A percentile compares a stretch with the other conserved stretches of the same genome.
Evolutionary conservation across 2,329 filamentous ascomycete genomes (phyloP).

Genomic region (Chaetothyriales sp.): DNA sequence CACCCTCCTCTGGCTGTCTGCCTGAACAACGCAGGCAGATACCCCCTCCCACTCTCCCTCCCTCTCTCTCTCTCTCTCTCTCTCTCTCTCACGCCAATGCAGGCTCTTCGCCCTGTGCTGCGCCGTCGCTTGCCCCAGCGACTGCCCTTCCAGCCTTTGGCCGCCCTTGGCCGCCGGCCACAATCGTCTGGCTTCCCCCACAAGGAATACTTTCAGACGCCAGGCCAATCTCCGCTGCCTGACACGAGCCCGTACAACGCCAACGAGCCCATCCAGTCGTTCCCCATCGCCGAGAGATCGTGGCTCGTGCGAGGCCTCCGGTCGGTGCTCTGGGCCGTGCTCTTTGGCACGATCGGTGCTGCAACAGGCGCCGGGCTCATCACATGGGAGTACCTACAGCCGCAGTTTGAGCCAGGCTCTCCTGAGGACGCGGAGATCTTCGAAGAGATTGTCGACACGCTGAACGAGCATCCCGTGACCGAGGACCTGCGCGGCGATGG

Average conservation of each 20-base stretch:
- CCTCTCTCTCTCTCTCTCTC: too few species aligned
- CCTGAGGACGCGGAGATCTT: slow-evolving; percentile 22
- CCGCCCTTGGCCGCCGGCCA: slow-evolving; percentile 4
- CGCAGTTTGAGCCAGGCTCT: slow-evolving; percentile 22
- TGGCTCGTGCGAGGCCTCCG: slow-evolving; percentile 7
- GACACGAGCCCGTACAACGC: slow-evolving; percentile 10
- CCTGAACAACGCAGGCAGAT: too few species aligned
- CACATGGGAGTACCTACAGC: slow-evolving; percentile 18
- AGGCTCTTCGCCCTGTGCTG: slow-evolving; percentile 8
- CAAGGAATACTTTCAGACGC: slow-evolving; percentile 20
- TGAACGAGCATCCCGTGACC: slow-evolving; percentile 27
- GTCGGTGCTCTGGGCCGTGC: slow-evolving; percentile 8
- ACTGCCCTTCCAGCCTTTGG: not conserved
- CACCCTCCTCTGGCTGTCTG: not conserved
- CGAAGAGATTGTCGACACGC: slow-evolving; percentile 20
- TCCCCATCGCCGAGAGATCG: not conserved
- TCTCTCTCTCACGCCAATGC: slow-evolving; percentile 9
- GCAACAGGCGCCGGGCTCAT: slow-evolving; percentile 14
- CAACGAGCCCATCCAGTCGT: slow-evolving; percentile 11
- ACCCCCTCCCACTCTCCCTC: too few species aligned
- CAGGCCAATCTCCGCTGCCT: slow-evolving; percentile 14
- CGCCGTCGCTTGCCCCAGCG: slow-evolving; percentile 6
- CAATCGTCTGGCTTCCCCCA: slow-evolving; percentile 16
- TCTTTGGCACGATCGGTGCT: slow-evolving; percentile 10
- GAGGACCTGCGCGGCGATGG: slow-evolving; percentile 26